These are phyloP conservation scores for Fusarium xylarioides DNA, from an alignment of 2,329 filamentous ascomycete species.

Conservation along the genomic window DNA sequence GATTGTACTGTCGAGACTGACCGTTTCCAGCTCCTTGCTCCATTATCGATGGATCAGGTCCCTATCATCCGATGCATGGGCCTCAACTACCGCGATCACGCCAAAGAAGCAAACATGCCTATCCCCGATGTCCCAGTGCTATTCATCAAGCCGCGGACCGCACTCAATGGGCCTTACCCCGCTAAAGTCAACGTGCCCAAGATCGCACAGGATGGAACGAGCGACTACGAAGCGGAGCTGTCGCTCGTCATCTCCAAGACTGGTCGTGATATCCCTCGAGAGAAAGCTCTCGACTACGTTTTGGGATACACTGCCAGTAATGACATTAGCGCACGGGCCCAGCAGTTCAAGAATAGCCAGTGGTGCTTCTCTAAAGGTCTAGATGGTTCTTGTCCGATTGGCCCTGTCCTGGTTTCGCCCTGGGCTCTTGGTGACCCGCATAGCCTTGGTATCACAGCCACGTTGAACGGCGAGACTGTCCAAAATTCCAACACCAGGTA, in stretches of 20 bases:
- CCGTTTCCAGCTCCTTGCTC: not conserved
- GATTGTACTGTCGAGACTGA: too few relatives aligned
- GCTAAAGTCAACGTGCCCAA: not conserved
- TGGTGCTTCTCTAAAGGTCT: not conserved
- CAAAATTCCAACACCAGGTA: not conserved
- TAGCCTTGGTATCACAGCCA: not conserved
- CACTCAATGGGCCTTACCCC: not conserved
- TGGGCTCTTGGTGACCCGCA: not conserved
- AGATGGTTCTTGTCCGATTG: not conserved
- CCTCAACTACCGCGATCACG: not conserved
- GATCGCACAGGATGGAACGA: not conserved
- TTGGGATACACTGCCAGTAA: not conserved
- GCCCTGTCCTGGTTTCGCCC: not conserved
- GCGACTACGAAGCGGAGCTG: not conserved
- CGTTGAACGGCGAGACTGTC: not conserved
- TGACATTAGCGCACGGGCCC: not conserved
- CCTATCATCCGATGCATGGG: not conserved
- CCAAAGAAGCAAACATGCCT: not conserved
- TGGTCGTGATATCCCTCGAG: not conserved
- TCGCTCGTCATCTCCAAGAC: not conserved
- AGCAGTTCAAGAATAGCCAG: not conserved
- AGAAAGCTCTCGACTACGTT: not conserved
- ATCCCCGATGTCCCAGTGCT: not conserved
- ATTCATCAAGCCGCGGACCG: not conserved
- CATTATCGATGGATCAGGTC: not conserved